Percentiles rank a stretch among this genome's conserved stretches.
phyloP scores from a whole-genome alignment of 225 moss, liverwort and hornwort species.

The Asterella californica region DNA sequence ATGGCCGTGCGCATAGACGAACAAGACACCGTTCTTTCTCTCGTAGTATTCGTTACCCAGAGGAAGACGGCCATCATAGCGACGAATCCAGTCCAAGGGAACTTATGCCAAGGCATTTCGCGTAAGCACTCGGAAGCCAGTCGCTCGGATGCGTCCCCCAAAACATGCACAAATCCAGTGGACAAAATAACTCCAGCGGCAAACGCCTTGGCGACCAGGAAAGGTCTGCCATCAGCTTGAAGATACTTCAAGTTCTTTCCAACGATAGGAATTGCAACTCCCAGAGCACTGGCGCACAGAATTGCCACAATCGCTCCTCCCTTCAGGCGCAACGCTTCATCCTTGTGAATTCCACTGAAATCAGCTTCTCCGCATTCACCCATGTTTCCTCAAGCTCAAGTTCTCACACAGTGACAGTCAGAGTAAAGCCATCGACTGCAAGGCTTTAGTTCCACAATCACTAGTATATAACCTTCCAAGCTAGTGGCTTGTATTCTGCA shows the following conservation, averaged over 20 bases:
- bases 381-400: conserved; percentile 9
- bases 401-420: too few species aligned
- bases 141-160: conserved; percentile 53
- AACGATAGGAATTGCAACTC: conserved; percentile 61
- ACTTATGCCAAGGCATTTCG: conserved; percentile 61
- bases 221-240: conserved; percentile 54
- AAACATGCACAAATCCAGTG: conserved; percentile 74
- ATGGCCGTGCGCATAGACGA: conserved; percentile 11
- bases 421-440: too few species aligned
- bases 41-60: conserved; percentile 59
- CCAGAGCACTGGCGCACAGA: conserved; percentile 47
- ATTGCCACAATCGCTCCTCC: conserved; percentile 57
- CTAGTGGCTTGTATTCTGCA: too few species aligned
- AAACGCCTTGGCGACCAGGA: conserved; percentile 66
- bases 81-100: conserved; percentile 63
- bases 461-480: too few species aligned
- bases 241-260: conserved; percentile 55
- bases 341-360: conserved; percentile 39
- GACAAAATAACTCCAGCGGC: conserved; percentile 88
- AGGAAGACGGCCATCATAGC: conserved; percentile 60
- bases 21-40: conserved; percentile 28
- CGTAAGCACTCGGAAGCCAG: conserved; percentile 62
- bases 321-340: conserved; percentile 41
- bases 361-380: conserved; percentile 44
- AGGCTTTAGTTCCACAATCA: too few species aligned